Base-by-base conservation (phyloP, 1,284 basidiomycete genomes). In the Sparassis latifolia region DNA sequence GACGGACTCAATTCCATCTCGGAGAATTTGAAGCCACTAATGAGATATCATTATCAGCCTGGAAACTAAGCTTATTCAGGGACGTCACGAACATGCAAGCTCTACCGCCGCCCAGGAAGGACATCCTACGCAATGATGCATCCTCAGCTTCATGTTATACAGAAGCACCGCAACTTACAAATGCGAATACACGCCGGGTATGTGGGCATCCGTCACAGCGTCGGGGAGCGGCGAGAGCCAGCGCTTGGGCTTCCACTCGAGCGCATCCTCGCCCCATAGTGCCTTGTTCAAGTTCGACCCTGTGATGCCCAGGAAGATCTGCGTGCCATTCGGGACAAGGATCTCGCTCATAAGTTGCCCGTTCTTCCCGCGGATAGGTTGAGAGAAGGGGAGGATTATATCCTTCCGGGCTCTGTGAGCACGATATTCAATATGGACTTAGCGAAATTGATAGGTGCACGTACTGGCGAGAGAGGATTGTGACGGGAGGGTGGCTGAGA, bases 321-420 rank as follows among this genome's bases (percentile, higher is more conserved):
- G 48, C 0, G 72, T 73, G 5, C 75, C 78, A 56, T 78, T 78
- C 9, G 69, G 63, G 31, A 83, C 62, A 1, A 65, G 50, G 30
- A 83, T 61, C 31, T 66, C 65, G 33, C 67, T 62, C 3, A 75
- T 64, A 0, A 58, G 52, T 40, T 67, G 51, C 0, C 77, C 78
- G 2, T 68, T 59, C 4, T 55, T 48, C 1, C 72, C 73, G 10
- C 56, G 59, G 33, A 79, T 56, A 1, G 77, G 78, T 5, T 59
- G 53, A 33, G 65, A 68, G 38, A 82, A 67, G 0, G 79, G 80
- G 20, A 84, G 69, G 2, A 78, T 58, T 44, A 81, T 77, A 54
- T 82, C 77, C 66, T 79, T 39, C 10, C 50, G 49, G 3, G 54
- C 44, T 12, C 58, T 59, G 31, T 7, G 32, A n/a, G 20, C 48